Evolutionary conservation across 1,284 basidiomycete species (phyloP).

Genomic region (Phellopilus nigrolimitatus): DNA sequence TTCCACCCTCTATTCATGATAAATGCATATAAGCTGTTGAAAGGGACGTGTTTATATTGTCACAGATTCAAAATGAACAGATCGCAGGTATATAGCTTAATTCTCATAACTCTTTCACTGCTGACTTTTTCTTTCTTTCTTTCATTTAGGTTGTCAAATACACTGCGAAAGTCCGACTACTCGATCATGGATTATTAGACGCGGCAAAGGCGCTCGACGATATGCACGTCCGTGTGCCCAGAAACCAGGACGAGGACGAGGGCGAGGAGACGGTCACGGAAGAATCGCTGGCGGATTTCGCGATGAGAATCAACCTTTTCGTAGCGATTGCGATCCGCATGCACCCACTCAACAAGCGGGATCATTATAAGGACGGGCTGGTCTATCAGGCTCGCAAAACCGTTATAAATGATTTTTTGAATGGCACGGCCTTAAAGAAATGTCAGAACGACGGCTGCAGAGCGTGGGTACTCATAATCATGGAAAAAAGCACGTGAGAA

Average conservation of each 20-base stretch:
- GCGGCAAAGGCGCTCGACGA: slow-evolving; percentile 77
- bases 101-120: background rate
- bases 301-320: slow-evolving; percentile 67
- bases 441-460: slow-evolving; percentile 76
- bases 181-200: slow-evolving; percentile 87
- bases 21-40: slow-evolving; percentile 86
- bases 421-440: slow-evolving; percentile 59
- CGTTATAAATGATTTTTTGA: slow-evolving; percentile 81
- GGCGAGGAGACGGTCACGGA: slow-evolving; percentile 40
- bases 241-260: slow-evolving; percentile 35
- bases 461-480: slow-evolving; percentile 55
- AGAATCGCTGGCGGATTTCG: slow-evolving; percentile 60
- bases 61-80: slow-evolving; percentile 86
- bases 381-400: slow-evolving; percentile 88
- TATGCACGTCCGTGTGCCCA: slow-evolving; percentile 38
- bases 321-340: slow-evolving; percentile 63
- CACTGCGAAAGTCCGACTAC: slow-evolving; percentile 80
- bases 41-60: slow-evolving; percentile 93
- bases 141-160: slow-evolving; percentile 50
- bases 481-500: slow-evolving; percentile 13
- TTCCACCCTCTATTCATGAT: slow-evolving; percentile 97
- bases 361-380: slow-evolving; percentile 84
- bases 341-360: slow-evolving; percentile 49
- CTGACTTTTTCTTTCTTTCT: slow-evolving; percentile 5
- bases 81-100: slow-evolving; percentile 55